Conservation (phyloP, 2,329 filamentous ascomycete genomes). For the Aureobasidium pullulans region DNA sequence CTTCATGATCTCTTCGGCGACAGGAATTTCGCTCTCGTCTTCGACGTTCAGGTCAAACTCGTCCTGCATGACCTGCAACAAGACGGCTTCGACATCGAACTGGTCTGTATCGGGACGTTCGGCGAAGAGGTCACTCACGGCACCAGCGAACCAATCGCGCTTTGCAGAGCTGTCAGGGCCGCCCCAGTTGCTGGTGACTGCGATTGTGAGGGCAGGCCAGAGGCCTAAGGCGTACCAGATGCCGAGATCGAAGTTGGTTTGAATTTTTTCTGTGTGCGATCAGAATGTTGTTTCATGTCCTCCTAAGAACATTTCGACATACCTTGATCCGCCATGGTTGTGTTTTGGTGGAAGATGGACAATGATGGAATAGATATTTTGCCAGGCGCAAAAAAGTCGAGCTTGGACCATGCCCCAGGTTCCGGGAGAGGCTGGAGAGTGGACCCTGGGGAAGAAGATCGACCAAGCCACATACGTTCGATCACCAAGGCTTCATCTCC, state of each 20-base stretch:
- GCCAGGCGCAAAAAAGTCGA: not conserved
- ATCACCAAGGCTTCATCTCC: slow-evolving; percentile 2
- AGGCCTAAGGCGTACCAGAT: slow-evolving; percentile 67
- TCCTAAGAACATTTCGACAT: not conserved
- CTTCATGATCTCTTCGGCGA: slow-evolving; percentile 65
- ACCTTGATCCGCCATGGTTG: slow-evolving; percentile 7
- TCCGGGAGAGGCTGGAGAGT: not conserved
- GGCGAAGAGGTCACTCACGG: slow-evolving; percentile 70
- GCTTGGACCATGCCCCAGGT: not conserved
- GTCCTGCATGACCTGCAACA: slow-evolving; percentile 87
- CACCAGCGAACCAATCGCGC: slow-evolving; percentile 92
- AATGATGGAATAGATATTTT: slow-evolving; percentile 5
- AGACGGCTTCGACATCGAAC: slow-evolving; percentile 73
- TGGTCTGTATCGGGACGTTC: slow-evolving; percentile 57
- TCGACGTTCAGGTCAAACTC: slow-evolving; percentile 93
- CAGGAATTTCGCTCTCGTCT: slow-evolving; percentile 71
- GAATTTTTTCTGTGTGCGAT: slow-evolving; percentile 15
- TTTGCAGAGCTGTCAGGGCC: slow-evolving; percentile 77
- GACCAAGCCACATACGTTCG: not conserved
- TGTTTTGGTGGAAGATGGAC: not conserved
- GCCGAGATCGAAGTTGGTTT: slow-evolving; percentile 61
- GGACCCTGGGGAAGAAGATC: not conserved
- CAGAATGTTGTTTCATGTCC: not conserved
- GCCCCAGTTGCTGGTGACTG: slow-evolving; percentile 82
- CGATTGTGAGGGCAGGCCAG: slow-evolving; percentile 82